Percentiles rank a stretch among this genome's conserved stretches.
Conservation (phyloP, 768 basidiomycete species). For the Phanerochaete sordida region DNA sequence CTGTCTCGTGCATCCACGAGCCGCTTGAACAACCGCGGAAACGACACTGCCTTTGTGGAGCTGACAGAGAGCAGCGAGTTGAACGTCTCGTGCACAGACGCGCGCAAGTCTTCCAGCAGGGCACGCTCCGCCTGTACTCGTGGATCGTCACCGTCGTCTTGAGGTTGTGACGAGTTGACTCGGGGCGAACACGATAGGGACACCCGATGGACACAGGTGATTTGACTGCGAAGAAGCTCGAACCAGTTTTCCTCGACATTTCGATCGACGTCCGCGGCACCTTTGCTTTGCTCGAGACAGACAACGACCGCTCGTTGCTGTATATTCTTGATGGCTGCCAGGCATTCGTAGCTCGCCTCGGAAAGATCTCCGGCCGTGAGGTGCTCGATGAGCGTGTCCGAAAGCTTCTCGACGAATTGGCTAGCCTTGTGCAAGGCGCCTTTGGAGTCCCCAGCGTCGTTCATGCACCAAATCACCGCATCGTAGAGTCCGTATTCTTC, state of each 20-base stretch:
- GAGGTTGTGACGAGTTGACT: neutral
- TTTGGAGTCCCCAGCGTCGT: slow-evolving; percentile 58
- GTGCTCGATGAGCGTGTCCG: slow-evolving; percentile 38
- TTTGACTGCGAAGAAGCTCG: slow-evolving; percentile 75
- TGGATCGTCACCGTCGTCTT: slow-evolving; percentile 10
- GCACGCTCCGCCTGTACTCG: slow-evolving; percentile 21
- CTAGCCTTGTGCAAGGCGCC: slow-evolving; percentile 69
- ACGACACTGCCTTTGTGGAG: slow-evolving; percentile 76
- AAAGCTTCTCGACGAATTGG: slow-evolving; percentile 49
- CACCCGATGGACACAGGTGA: slow-evolving; percentile 71
- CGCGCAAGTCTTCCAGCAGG: slow-evolving; percentile 54
- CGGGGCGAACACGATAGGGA: slow-evolving; percentile 37
- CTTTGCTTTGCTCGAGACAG: slow-evolving; percentile 64
- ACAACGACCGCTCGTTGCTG: slow-evolving; percentile 60
- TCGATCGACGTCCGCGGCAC: slow-evolving; percentile 34
- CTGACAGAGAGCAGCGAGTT: slow-evolving; percentile 80
- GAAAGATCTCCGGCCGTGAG: slow-evolving; percentile 22
- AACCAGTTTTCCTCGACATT: slow-evolving; percentile 88
- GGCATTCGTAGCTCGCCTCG: slow-evolving; percentile 12
- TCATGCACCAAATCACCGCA: slow-evolving; percentile 78
- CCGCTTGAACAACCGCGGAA: slow-evolving; percentile 89
- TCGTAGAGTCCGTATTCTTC: slow-evolving; percentile 65
- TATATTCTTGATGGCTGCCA: slow-evolving; percentile 55
- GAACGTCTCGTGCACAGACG: slow-evolving; percentile 83
- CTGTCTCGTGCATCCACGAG: slow-evolving; percentile 69